Percentiles rank a stretch among this genome's conserved stretches.
phyloP scores from a whole-genome alignment of 2,329 filamentous ascomycete species.

The Penicillium janthinellum region DNA sequence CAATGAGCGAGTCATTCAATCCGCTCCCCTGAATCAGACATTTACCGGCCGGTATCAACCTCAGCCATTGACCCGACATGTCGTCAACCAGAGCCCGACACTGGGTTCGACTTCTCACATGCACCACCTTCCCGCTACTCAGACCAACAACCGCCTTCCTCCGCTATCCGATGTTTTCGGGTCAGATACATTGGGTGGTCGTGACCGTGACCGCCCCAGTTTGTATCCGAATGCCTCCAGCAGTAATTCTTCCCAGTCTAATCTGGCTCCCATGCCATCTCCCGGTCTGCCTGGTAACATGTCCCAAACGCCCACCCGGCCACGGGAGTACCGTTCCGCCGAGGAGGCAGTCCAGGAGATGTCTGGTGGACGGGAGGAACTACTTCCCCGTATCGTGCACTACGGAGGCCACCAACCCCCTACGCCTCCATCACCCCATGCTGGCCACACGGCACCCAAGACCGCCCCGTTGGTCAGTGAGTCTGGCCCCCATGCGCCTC shows the following conservation, averaged over 20 bases:
- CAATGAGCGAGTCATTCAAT: constrained; percentile 93
- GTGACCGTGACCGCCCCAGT: constrained; percentile 36
- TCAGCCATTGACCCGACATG: constrained; percentile 73
- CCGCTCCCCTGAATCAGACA: constrained; percentile 88
- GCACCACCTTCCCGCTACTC: constrained; percentile 82
- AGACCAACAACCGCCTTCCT: constrained; percentile 88
- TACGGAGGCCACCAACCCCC: constrained; percentile 93
- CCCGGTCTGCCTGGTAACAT: constrained; percentile 66
- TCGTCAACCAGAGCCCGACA: constrained; percentile 79
- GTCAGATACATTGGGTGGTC: constrained; percentile 64
- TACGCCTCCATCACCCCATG: constrained; percentile 75
- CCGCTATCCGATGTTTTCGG: constrained; percentile 95
- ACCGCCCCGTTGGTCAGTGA: constrained; percentile 30
- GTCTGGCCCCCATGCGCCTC: constrained; percentile 67
- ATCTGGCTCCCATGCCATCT: constrained; percentile 71
- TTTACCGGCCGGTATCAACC: constrained; percentile 88
- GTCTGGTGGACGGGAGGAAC: constrained; percentile 85
- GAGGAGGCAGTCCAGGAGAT: constrained; percentile 93
- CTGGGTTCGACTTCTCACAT: constrained; percentile 85
- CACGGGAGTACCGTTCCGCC: constrained; percentile 89
- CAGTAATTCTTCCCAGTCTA: constrained; percentile 65
- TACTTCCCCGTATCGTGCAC: constrained; percentile 90
- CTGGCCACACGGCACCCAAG: constrained; percentile 33
- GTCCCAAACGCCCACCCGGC: constrained; percentile 60
- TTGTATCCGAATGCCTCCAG: constrained; percentile 60